Base-by-base conservation (phyloP, 2,329 filamentous ascomycete species). In the Fusarium duplospermum region DNA sequence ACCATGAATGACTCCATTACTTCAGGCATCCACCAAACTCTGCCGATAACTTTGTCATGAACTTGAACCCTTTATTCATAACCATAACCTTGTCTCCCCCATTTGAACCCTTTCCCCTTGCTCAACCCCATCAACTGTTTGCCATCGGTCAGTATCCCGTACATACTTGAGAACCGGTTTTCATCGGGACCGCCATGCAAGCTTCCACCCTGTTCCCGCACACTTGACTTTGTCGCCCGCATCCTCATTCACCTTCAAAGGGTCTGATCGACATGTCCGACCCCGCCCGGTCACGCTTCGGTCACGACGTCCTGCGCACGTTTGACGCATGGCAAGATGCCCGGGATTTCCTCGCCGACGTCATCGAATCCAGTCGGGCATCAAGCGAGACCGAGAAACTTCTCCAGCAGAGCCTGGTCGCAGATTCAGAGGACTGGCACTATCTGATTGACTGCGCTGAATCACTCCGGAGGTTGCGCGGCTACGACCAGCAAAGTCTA, bases 341-440 rank as follows among this genome's bases (percentile, higher is more conserved):
- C 52, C 72, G 72, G 35, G 77, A 80, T 22, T 83, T 82, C 62
- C 74, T 85, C 20, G 72, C 77, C 47, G 73, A 79, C 61, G 62
- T 83, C 40, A 67, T 84, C 40, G 76, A 80, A 29, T 77, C 78
- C 6, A 40, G 71, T 18, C 64, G 62, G 22, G 75, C 77, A n/a
- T 70, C 81, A n/a, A 50, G 71, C 18, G 81, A 84, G 59, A 67
- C 69, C n/a, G 64, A 77, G 62, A 27, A 63, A 38, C 75, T 84
- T 35, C 70, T 81, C 29, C 66, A 79, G 47, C 64, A 78, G 47
- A 83, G 81, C 62, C 72, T 84, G 24, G 63, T 79, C 6, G 82
- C 81, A 40, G 78, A 79, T 14, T 78, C 79, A 22, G 76, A 84
- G 54, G 78, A 82, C 57, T 84, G 82, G 80, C 62, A 81, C 20